phyloP scores from a whole-genome alignment of 179 eudicot species.

The Amaranthus tricolor region DNA sequence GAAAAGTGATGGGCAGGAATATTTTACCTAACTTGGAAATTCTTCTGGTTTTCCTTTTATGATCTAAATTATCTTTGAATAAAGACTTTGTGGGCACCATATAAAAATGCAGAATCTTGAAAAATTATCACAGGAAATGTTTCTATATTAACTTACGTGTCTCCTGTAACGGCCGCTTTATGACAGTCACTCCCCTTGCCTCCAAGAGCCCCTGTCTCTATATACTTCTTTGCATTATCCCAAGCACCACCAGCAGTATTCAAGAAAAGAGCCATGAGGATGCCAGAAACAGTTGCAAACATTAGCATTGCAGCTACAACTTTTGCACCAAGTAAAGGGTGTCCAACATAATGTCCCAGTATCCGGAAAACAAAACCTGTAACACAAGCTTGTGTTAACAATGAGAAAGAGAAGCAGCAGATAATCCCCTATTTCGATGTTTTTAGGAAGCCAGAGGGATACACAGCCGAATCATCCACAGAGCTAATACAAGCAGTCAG shows the following conservation, averaged over 20 bases:
- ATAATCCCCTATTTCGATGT: not conserved
- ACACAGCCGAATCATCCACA: not conserved
- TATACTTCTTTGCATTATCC: slow-evolving; percentile 99
- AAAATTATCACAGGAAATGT: not conserved
- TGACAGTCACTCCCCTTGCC: slow-evolving; percentile 98
- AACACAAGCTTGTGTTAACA: slow-evolving; percentile 12
- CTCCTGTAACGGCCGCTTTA: slow-evolving; percentile 96
- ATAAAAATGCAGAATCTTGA: not conserved
- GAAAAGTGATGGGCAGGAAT: not conserved
- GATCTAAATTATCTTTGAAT: no score
- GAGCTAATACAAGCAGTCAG: not conserved
- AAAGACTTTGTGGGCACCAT: not conserved
- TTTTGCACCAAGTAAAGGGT: slow-evolving; percentile 93
- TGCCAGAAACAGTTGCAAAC: slow-evolving; percentile 98
- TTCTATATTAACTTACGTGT: slow-evolving; percentile 72
- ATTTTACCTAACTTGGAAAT: not conserved
- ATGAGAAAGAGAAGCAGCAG: slow-evolving; percentile 1
- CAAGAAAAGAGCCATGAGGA: slow-evolving; percentile 98
- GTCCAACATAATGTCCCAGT: slow-evolving; percentile 82
- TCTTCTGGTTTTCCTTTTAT: not conserved
- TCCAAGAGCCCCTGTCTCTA: slow-evolving; percentile 97
- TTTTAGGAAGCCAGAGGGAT: not conserved
- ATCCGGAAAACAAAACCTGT: slow-evolving; percentile 81
- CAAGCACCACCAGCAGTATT: slow-evolving; percentile 99
- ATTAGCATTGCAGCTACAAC: slow-evolving; percentile 93